Conservation (phyloP, 2,329 filamentous ascomycete species). For the Calonectria multiphialidica region DNA sequence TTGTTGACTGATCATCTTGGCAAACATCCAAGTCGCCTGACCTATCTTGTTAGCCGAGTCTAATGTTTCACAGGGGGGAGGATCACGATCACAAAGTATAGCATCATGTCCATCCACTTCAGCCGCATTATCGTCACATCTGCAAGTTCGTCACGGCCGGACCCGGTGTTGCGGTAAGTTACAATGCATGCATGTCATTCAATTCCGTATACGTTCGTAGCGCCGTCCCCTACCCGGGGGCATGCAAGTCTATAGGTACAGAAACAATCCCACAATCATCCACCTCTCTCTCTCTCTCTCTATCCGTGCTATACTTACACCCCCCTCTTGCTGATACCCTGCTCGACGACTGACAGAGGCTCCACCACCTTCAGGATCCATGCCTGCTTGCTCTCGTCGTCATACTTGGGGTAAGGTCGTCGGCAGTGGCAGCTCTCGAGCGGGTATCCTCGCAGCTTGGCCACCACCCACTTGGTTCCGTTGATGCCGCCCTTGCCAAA, state of each 20-base stretch:
- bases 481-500: slow-evolving; percentile 71
- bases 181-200: slow-evolving; percentile 23
- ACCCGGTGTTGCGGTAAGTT: slow-evolving; percentile 13
- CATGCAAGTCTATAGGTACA: slow-evolving; percentile 15
- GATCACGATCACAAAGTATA: too few relatives aligned
- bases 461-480: slow-evolving; percentile 71
- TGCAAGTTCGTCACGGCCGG: not conserved
- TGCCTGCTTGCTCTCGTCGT: slow-evolving; percentile 47
- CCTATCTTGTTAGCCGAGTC: not conserved
- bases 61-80: not conserved
- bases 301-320: slow-evolving; percentile 15
- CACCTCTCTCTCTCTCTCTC: too few relatives aligned
- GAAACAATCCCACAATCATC: slow-evolving; percentile 6
- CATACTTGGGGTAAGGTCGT: slow-evolving; percentile 64
- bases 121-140: slow-evolving; percentile 3
- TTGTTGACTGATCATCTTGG: not conserved
- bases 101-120: not conserved
- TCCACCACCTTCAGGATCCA: slow-evolving; percentile 48
- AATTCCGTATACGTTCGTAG: slow-evolving; percentile 26
- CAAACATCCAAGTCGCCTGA: not conserved
- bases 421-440: slow-evolving; percentile 63
- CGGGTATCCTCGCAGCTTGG: slow-evolving; percentile 65
- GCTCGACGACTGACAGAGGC: slow-evolving; percentile 36
- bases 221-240: slow-evolving; percentile 13
- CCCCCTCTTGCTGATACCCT: slow-evolving; percentile 37